Conservation (phyloP, 2,329 filamentous ascomycete genomes). For the Neofusicoccum umdonicola region DNA sequence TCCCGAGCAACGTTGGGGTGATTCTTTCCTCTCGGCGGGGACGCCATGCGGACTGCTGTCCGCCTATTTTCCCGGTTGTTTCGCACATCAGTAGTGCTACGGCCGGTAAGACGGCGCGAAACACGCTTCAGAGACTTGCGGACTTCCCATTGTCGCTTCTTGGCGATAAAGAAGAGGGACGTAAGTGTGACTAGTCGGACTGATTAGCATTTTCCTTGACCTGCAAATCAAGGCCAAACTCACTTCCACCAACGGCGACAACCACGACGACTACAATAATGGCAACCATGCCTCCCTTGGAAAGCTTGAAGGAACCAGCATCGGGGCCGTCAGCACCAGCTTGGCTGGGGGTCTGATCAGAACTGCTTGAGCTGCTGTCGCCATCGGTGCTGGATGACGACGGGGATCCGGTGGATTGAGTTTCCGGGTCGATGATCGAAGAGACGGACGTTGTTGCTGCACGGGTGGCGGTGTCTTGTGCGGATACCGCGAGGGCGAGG, state of each 20-base stretch:
- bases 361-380: background rate
- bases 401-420: background rate
- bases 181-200: slow-evolving; percentile 57
- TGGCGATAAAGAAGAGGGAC: slow-evolving; percentile 73
- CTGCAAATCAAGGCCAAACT: slow-evolving; percentile 29
- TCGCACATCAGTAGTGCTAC: slow-evolving; percentile 25
- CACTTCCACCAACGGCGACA: slow-evolving; percentile 63
- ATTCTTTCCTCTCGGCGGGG: slow-evolving; percentile 27
- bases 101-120: slow-evolving; percentile 46
- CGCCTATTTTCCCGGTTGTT: slow-evolving; percentile 19
- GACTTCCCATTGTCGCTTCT: slow-evolving; percentile 81
- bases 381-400: background rate
- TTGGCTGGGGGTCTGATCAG: slow-evolving; percentile 20
- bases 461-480: background rate
- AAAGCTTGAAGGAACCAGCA: slow-evolving; percentile 61
- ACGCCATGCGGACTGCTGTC: slow-evolving; percentile 35
- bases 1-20: slow-evolving; percentile 23
- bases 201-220: slow-evolving; percentile 20
- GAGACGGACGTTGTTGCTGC: background rate
- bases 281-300: slow-evolving; percentile 67
- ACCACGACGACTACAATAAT: slow-evolving; percentile 70
- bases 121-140: slow-evolving; percentile 70
- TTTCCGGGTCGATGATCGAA: background rate
- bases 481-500: background rate
- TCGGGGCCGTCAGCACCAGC: slow-evolving; percentile 66